phyloP scores from a whole-genome alignment of 345 rosid genomes.

The Durio zibethinus region DNA sequence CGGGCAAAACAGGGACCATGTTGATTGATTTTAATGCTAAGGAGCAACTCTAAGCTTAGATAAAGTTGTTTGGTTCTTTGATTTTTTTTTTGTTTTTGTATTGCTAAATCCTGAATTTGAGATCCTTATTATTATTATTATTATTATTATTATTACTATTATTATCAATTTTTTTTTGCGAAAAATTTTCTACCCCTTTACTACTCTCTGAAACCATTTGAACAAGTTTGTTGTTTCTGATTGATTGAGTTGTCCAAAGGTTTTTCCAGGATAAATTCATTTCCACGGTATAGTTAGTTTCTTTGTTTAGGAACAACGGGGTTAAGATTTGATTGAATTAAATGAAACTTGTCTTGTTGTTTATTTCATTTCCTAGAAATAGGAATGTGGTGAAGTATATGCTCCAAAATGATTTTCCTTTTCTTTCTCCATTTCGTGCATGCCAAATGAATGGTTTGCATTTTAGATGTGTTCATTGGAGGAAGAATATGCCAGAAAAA shows the following conservation, averaged over 20 bases:
- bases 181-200: neutral
- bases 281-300: neutral
- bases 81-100: neutral
- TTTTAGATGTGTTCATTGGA: neutral
- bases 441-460: neutral
- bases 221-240: neutral
- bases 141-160: neutral
- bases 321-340: neutral
- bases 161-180: too few relatives aligned
- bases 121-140: neutral
- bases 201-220: neutral
- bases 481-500: constrained; percentile 3
- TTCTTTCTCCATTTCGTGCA: neutral
- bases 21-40: neutral
- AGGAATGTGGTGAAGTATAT: neutral
- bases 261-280: neutral
- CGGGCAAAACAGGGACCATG: neutral
- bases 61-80: neutral
- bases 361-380: neutral
- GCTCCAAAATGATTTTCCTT: neutral
- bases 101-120: neutral
- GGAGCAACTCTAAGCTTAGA: neutral
- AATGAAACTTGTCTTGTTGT: neutral
- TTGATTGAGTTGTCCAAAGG: neutral
- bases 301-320: neutral